phyloP scores from a whole-genome alignment of 768 basidiomycete species.

The Vararia minispora region DNA sequence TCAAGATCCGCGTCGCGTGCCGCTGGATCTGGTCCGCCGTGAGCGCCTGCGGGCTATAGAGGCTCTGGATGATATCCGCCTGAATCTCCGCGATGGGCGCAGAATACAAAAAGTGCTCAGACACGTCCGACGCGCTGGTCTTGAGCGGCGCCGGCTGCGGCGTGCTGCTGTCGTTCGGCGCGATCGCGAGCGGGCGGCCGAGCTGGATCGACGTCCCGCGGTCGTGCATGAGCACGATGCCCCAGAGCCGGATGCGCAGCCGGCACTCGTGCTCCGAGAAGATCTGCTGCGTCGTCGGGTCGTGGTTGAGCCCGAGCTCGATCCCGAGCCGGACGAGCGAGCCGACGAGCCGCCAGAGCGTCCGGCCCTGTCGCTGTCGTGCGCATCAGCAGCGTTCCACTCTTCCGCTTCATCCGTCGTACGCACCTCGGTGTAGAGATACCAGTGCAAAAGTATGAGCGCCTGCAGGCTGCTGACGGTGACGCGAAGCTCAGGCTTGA shows the following conservation, averaged over 20 bases:
- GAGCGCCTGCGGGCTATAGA: conserved; percentile 70
- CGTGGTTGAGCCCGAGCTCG: conserved; percentile 80
- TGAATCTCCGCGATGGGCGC: conserved; percentile 74
- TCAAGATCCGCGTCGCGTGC: conserved; percentile 70
- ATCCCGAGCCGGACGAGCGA: conserved; percentile 73
- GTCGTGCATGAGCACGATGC: conserved; percentile 76
- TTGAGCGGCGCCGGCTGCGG: conserved; percentile 50
- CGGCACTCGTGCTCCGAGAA: conserved; percentile 74
- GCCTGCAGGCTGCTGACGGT: conserved; percentile 78
- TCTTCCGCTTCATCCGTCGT: too few relatives aligned
- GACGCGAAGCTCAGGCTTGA: conserved; percentile 77
- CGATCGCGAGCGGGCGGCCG: conserved; percentile 74
- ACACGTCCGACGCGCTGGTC: conserved; percentile 39
- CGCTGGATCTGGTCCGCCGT: conserved; percentile 60
- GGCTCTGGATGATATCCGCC: conserved; percentile 80
- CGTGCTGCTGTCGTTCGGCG: conserved; percentile 76
- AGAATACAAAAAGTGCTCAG: conserved; percentile 72
- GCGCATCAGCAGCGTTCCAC: too few relatives aligned
- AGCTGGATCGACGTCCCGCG: conserved; percentile 82
- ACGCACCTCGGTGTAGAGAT: conserved; percentile 76
- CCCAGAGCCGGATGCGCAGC: conserved; percentile 75
- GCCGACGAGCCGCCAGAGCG: conserved; percentile 81
- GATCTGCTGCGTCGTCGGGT: conserved; percentile 54
- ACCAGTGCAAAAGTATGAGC: conserved; percentile 78
- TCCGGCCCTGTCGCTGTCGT: conserved; percentile 76